Evolutionary conservation across 805 yeast species (phyloP).

Genomic region (Cyberlindnera sargentensis): DNA sequence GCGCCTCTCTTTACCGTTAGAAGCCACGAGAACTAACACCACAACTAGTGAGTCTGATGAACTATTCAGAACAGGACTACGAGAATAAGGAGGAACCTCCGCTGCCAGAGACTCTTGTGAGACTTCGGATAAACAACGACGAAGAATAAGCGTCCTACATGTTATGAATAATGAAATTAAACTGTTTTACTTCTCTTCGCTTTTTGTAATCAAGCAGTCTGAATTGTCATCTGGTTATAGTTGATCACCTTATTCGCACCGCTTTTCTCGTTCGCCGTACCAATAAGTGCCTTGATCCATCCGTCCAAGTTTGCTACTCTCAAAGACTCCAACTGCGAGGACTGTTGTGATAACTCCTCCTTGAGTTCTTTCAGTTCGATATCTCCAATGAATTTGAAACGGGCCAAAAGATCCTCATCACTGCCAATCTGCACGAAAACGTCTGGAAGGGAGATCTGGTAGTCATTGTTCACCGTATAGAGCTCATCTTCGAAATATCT

Average conservation of each 20-base stretch:
- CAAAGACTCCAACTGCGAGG: conserved; percentile 16
- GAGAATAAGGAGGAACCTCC: conserved; percentile 33
- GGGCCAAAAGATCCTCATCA: conserved; percentile 14
- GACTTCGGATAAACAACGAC: conserved; percentile 46
- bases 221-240: conserved; percentile 29
- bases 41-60: conserved; percentile 32
- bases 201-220: conserved; percentile 14
- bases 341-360: conserved; percentile 18
- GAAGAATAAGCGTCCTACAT: background rate
- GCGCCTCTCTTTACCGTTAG: background rate
- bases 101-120: conserved; percentile 58
- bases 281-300: conserved; percentile 28
- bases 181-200: conserved; percentile 6
- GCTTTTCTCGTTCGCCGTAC: conserved; percentile 30
- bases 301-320: conserved; percentile 16
- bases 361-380: conserved; percentile 19
- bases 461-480: conserved; percentile 19
- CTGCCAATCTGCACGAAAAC: conserved; percentile 12
- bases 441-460: conserved; percentile 26
- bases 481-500: conserved; percentile 28
- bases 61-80: conserved; percentile 26
- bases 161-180: conserved; percentile 2
- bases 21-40: conserved; percentile 6
- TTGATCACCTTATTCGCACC: conserved; percentile 30
- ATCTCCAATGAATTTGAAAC: conserved; percentile 19